These are phyloP conservation scores for Anethum foeniculum DNA, from an alignment of 140 eudicot species.

Conservation along the genomic window DNA sequence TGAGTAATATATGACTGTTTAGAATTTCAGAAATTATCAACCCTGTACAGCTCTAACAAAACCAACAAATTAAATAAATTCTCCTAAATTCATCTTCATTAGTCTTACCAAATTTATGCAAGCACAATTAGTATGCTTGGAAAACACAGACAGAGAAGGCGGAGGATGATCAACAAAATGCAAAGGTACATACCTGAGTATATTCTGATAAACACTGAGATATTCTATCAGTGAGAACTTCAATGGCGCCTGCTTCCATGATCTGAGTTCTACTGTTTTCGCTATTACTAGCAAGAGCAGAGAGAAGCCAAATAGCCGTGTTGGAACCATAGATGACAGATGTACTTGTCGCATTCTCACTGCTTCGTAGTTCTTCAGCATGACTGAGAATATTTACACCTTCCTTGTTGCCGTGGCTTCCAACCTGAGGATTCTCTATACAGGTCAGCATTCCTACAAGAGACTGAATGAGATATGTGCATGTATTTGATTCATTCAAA, in stretches of 20 bases:
- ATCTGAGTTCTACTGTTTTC: conserved; percentile 60
- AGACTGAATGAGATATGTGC: conserved; percentile 51
- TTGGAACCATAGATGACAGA: conserved; percentile 53
- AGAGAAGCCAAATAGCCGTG: conserved; percentile 84
- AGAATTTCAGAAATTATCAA: not conserved
- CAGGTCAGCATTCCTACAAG: conserved; percentile 68
- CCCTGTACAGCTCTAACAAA: not conserved
- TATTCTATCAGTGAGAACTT: conserved; percentile 74
- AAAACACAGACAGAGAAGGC: not conserved
- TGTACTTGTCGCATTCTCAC: conserved; percentile 40
- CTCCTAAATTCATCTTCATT: not conserved
- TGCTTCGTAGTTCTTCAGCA: conserved; percentile 28
- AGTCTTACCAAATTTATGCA: not conserved
- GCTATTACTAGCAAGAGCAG: conserved; percentile 73
- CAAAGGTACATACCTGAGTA: conserved; percentile 41
- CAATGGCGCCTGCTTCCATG: conserved; percentile 85
- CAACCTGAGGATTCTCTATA: conserved; percentile 35
- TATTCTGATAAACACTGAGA: conserved; percentile 54
- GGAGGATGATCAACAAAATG: not conserved
- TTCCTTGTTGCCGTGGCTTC: conserved; percentile 26
- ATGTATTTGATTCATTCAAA: conserved; percentile 43
- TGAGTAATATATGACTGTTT: not conserved
- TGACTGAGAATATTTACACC: conserved; percentile 54
- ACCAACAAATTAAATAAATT: not conserved
- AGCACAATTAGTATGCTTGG: not conserved